Base-by-base conservation (phyloP, 257 asterid genomes). In the Plantago major region DNA sequence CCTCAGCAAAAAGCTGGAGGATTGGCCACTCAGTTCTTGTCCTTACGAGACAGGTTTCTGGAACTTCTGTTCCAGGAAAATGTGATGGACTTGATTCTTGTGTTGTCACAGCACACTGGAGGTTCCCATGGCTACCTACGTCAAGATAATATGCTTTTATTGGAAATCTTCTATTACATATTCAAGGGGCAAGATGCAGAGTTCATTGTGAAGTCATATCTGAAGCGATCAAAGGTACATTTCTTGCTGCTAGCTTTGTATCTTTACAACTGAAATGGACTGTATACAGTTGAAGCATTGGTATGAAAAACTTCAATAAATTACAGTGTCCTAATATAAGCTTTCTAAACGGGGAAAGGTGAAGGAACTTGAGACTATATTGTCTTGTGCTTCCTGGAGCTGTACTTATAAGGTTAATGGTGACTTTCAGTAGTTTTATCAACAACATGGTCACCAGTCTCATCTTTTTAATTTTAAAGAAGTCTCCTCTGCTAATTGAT, bases 161-260 rank as follows among this genome's bases (percentile, higher is more conserved):
- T 93, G 79, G 99, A 93, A 76, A 82, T 81, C 45, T 93, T 80
- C 72, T 72, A 76, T 74, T 71, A 84, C 79, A 77, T 83, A 76
- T 89, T 89, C 60, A 80, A 76, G 73, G 95, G 92, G 57, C 99
- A 93, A 69, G 91, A 83, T n/a, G 96, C 97, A 15, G 97, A 84
- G 77, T 67, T 82, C 66, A 77, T 87, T 76, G 94, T 87, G 55
- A 82, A 79, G 74, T 84, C 77, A 59, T 38, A 66, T 72, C 43
- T 63, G 49, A 84, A 79, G 74, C 78, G 71, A 77, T 78, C 85
- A 58, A 76, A 87, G 99, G 99, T 89, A 68, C 46, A 84, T 72
- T 50, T 68, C 16, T 58, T 60, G n/a, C 55, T 50, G 10, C 38
- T 62, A 44, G 66, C 59, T 55, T 60, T 19, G 11, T 5, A 3